phyloP scores from a whole-genome alignment of 2,329 filamentous ascomycete genomes.

The Phoma sp. region DNA sequence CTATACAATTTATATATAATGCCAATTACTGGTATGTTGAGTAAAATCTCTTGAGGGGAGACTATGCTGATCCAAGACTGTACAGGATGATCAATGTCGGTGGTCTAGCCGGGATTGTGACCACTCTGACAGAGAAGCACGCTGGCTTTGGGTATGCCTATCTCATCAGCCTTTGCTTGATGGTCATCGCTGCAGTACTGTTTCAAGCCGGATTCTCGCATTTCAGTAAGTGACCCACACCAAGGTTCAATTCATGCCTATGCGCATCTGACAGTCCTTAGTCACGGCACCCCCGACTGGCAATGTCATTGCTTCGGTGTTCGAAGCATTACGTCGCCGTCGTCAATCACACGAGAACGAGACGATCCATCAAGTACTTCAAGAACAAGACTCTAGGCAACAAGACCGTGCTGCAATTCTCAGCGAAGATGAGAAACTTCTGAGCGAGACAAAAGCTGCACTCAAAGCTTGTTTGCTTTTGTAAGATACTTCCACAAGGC shows the following conservation, averaged over 20 bases:
- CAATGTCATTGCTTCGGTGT: neutral
- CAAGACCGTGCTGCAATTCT: no score
- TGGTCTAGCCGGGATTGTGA: slow-evolving; percentile 62
- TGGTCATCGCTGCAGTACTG: slow-evolving; percentile 48
- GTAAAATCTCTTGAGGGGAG: neutral
- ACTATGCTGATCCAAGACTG: neutral
- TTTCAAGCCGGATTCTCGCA: slow-evolving; percentile 9
- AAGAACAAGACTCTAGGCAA: no score
- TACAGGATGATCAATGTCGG: slow-evolving; percentile 61
- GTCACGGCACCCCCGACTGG: slow-evolving; percentile 3
- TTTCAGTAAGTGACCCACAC: neutral
- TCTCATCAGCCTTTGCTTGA: slow-evolving; percentile 66
- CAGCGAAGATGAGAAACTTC: no score
- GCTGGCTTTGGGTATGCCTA: slow-evolving; percentile 71
- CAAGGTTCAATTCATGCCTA: neutral
- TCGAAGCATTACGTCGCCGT: slow-evolving; percentile 1
- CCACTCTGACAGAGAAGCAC: slow-evolving; percentile 69
- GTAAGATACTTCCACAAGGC: neutral
- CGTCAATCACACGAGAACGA: neutral
- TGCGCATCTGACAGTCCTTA: neutral
- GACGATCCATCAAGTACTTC: neutral
- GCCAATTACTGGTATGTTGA: slow-evolving; percentile 36
- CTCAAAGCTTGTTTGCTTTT: neutral
- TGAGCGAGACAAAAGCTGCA: no score
- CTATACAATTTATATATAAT: slow-evolving; percentile 37